Percentiles rank a stretch among this genome's conserved stretches.
phyloP scores from a whole-genome alignment of 345 rosid species.

The Melaleuca quinquenervia region DNA sequence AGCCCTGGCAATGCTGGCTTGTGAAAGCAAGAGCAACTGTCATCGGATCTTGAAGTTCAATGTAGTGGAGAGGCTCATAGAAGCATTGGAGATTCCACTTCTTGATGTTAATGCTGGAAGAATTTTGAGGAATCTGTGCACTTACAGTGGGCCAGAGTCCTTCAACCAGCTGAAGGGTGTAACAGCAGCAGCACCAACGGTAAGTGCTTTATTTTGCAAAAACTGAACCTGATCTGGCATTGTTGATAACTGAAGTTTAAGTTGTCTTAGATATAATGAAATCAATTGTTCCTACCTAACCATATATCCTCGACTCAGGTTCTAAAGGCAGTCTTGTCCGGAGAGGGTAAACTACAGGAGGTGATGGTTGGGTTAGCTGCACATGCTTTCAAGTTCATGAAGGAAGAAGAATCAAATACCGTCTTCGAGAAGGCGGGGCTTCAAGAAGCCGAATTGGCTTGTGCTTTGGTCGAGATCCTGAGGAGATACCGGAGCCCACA shows the following conservation, averaged over 20 bases:
- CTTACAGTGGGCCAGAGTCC: constrained; percentile 31
- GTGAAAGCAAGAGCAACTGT: constrained; percentile 65
- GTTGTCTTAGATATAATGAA: not conserved
- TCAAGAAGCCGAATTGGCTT: constrained; percentile 24
- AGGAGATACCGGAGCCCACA: constrained; percentile 37
- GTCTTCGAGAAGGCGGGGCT: constrained; percentile 29
- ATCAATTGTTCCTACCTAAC: not conserved
- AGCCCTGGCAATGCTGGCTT: constrained; percentile 70
- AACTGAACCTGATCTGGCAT: too few relatives aligned
- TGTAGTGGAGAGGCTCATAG: constrained; percentile 33
- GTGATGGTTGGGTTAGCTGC: constrained; percentile 62
- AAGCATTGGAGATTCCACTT: constrained; percentile 33
- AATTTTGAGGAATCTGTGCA: constrained; percentile 55
- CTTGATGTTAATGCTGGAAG: constrained; percentile 56
- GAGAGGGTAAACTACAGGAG: constrained; percentile 63
- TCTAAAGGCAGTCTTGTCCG: constrained; percentile 45
- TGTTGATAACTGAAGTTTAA: not conserved
- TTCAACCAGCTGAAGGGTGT: constrained; percentile 35
- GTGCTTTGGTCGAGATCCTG: constrained; percentile 31
- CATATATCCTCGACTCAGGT: constrained; percentile 28
- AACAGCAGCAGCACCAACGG: constrained; percentile 50
- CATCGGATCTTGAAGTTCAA: constrained; percentile 42
- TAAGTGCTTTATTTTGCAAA: constrained; percentile 15
- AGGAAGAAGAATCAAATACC: constrained; percentile 27
- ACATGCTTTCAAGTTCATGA: constrained; percentile 48